These are phyloP conservation scores for Dactylellina parvicollis DNA, from an alignment of 2,329 filamentous ascomycete genomes.

Conservation along the genomic window DNA sequence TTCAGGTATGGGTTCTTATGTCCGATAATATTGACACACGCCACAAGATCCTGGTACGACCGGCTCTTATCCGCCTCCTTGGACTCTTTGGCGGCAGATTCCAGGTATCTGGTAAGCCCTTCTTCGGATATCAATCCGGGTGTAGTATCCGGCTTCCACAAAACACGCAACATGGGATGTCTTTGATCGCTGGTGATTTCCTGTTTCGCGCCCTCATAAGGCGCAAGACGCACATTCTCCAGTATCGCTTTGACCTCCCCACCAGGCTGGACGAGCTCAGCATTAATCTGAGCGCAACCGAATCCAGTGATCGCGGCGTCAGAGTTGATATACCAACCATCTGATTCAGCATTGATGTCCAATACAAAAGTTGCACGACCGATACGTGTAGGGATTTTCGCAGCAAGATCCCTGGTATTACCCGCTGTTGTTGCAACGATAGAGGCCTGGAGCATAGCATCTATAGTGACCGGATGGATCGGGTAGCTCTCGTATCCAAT, in stretches of 20 bases:
- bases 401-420: slow-evolving; percentile 38
- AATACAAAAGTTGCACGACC: slow-evolving; percentile 13
- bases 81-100: background rate
- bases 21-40: slow-evolving; percentile 56
- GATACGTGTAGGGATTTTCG: slow-evolving; percentile 51
- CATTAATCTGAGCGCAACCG: slow-evolving; percentile 19
- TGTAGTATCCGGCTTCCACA: slow-evolving; percentile 55
- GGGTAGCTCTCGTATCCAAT: slow-evolving; percentile 50
- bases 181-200: slow-evolving; percentile 34
- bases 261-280: slow-evolving; percentile 25
- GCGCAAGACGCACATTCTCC: slow-evolving; percentile 8
- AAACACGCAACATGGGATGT: slow-evolving; percentile 54
- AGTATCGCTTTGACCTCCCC: slow-evolving; percentile 20
- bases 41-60: slow-evolving; percentile 54
- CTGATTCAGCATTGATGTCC: background rate
- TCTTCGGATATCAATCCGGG: slow-evolving; percentile 4
- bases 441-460: slow-evolving; percentile 56
- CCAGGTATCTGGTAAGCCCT: background rate
- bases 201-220: slow-evolving; percentile 17
- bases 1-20: slow-evolving; percentile 61
- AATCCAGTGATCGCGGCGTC: slow-evolving; percentile 18
- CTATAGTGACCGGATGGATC: slow-evolving; percentile 57
- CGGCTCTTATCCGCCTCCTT: background rate
- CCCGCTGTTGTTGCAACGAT: slow-evolving; percentile 54
- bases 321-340: slow-evolving; percentile 28